These are phyloP conservation scores for Phytophthora ohioensis DNA, from an alignment of 352 stramenopile species.

Conservation along the genomic window DNA sequence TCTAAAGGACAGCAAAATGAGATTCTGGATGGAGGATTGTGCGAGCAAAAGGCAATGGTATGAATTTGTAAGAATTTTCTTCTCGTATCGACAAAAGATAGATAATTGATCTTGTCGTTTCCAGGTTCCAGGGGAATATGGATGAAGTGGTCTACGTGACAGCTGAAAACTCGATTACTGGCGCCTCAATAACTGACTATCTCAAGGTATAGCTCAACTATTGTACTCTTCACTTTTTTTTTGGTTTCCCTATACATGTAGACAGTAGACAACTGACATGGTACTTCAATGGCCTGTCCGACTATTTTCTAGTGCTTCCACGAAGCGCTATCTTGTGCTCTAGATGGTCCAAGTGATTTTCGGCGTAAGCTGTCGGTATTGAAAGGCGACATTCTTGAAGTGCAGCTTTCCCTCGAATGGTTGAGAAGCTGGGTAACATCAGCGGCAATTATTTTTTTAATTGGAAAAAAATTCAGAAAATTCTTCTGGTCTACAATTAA, in stretches of 20 bases:
- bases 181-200: constrained; percentile 13
- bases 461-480: too few species aligned
- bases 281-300: too few species aligned
- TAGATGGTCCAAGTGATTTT: neutral
- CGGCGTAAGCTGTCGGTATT: constrained; percentile 12
- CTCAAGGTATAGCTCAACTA: constrained; percentile 8
- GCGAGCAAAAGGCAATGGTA: constrained; percentile 32
- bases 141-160: constrained; percentile 18
- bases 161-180: constrained; percentile 20
- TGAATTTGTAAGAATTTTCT: neutral
- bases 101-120: neutral
- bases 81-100: too few species aligned
- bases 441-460: too few species aligned
- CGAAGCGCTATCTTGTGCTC: constrained; percentile 14
- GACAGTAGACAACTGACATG: too few species aligned
- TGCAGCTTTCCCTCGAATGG: constrained; percentile 1
- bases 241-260: too few species aligned
- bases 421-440: too few species aligned
- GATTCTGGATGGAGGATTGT: constrained; percentile 33
- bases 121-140: constrained; percentile 29
- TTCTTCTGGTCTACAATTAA: too few species aligned
- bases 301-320: constrained; percentile 22
- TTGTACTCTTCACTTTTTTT: neutral
- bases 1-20: constrained; percentile 26
- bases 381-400: neutral